Conservation (phyloP, 2,329 filamentous ascomycete genomes). For the Paraphoma chrysanthemicola region DNA sequence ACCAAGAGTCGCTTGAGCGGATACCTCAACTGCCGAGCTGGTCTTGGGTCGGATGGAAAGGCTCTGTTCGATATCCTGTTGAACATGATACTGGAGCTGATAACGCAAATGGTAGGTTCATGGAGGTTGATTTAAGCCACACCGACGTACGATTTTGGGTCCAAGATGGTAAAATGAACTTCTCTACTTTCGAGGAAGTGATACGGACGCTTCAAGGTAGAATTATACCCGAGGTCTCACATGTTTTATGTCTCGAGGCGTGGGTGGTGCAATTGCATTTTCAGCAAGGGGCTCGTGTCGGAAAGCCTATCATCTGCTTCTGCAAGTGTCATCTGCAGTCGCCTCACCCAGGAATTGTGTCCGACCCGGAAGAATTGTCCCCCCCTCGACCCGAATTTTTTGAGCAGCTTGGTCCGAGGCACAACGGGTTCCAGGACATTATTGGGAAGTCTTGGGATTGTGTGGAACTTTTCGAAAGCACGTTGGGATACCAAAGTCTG, state of each 20-base stretch:
- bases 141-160: not conserved
- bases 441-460: not conserved
- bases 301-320: not conserved
- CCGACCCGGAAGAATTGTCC: not conserved
- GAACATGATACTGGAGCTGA: not conserved
- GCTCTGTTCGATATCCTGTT: not conserved
- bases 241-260: not conserved
- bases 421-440: not conserved
- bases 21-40: not conserved
- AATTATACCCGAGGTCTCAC: not conserved
- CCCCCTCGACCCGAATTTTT: not conserved
- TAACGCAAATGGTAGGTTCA: not conserved
- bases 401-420: not conserved
- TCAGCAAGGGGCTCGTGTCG: not conserved
- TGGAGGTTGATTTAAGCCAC: not conserved
- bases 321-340: not conserved
- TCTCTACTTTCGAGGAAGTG: not conserved
- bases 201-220: not conserved
- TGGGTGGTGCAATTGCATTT: not conserved
- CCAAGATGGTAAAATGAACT: not conserved
- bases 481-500: not conserved
- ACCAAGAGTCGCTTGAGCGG: not conserved
- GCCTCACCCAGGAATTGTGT: not conserved
- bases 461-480: not conserved
- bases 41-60: not conserved